These are phyloP conservation scores for Tetrahymena malaccensis DNA, from an alignment of 73 alveolate genomes.

Conservation along the genomic window DNA sequence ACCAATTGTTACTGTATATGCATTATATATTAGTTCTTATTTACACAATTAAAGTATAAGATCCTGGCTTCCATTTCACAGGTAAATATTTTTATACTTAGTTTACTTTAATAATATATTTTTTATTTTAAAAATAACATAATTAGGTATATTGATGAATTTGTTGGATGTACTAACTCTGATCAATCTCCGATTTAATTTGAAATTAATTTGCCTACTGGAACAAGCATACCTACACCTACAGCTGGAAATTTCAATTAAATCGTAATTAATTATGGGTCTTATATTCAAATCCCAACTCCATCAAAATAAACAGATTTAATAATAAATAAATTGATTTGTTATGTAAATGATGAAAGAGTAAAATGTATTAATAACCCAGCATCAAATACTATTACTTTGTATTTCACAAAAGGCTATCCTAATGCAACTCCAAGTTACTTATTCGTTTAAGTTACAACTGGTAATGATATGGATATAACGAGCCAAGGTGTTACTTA, in stretches of 20 bases:
- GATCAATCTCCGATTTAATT: background rate
- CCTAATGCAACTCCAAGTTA: background rate
- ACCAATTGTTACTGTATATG: background rate
- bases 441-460: background rate
- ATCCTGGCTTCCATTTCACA: background rate
- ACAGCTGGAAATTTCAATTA: background rate
- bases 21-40: background rate
- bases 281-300: background rate
- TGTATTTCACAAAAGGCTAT: background rate
- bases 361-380: background rate
- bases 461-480: background rate
- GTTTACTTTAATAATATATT: background rate
- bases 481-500: background rate
- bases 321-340: background rate
- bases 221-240: background rate
- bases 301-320: background rate
- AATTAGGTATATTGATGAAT: background rate
- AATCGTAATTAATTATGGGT: background rate
- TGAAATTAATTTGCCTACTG: background rate
- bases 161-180: background rate
- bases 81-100: background rate
- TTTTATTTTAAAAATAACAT: background rate
- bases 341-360: background rate
- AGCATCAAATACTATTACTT: background rate
- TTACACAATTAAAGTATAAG: background rate